A percentile compares a stretch with the other conserved stretches of the same genome.
These are phyloP conservation scores for Podochytrium sp. DNA, from an alignment of 192 early-diverging fungal genomes.

Conservation along the genomic window DNA sequence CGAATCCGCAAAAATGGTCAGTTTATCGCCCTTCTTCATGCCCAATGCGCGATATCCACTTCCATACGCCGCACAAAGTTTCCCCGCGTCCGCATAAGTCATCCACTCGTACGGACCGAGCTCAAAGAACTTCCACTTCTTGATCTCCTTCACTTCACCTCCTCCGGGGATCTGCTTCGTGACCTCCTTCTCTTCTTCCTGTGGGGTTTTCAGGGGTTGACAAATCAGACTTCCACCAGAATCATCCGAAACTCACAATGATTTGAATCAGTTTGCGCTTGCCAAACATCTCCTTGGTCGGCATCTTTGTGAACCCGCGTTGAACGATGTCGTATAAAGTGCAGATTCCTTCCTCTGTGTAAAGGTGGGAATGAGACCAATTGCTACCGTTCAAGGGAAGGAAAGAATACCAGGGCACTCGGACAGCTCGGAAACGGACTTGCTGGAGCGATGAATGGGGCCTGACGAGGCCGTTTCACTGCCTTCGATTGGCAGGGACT, in stretches of 20 bases:
- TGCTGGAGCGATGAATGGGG: no score
- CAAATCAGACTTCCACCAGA: neutral
- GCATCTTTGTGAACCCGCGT: neutral
- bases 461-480: no score
- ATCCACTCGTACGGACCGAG: conserved; percentile 80
- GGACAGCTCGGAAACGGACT: no score
- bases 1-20: conserved; percentile 44
- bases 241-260: neutral
- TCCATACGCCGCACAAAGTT: conserved; percentile 61
- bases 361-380: no score
- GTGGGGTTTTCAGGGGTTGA: neutral
- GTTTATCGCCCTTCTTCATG: conserved; percentile 40
- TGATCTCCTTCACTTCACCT: conserved; percentile 66
- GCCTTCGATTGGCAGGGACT: no score
- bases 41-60: conserved; percentile 73
- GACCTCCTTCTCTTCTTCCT: conserved; percentile 76
- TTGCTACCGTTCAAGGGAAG: no score
- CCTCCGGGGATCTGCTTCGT: conserved; percentile 58
- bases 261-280: conserved; percentile 10
- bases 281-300: conserved; percentile 4
- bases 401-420: no score
- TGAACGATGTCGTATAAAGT: conserved; percentile 13
- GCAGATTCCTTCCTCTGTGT: neutral
- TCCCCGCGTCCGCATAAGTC: conserved; percentile 70
- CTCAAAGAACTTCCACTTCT: conserved; percentile 81